Evolutionary conservation across 768 basidiomycete genomes (phyloP), one percentile per base, ranked within the genome.

Genomic region (Lentinula boryana): DNA sequence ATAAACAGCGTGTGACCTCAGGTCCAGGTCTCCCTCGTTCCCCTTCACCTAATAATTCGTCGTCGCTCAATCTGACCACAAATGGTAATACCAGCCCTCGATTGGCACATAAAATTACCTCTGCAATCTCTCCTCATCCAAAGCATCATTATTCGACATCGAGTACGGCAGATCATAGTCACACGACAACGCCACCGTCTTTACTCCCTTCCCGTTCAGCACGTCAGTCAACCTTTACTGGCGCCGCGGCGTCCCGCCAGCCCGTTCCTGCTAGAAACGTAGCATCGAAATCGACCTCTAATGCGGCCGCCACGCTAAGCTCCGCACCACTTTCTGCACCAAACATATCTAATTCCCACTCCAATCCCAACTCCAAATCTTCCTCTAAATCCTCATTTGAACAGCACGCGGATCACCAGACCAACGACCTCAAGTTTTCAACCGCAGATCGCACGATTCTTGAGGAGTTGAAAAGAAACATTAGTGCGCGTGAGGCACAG

Each of bases 371-470:
- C 23, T 63, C 38, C 43, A 61, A 38, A n/a, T 54, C 35, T 21
- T 40, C 53, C 33, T 52, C 51, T 13, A 54, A 54, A 40, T 54
- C 53, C 36, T 54, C 53, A 36, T 18, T 54, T 10, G 53, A 54
- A 38, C 46, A 48, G 3, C 46, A 48, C n/a, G 21, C 21, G 7
- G 46, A 48, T 48, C 46, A 48, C 7, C 18, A 23, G 46, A 48
- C 46, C 12, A 63, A 62, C 5, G 65, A 72, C 61, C 68, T 67
- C 52, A 78, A 79, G 60, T 84, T 86, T 68, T 84, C 84, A 2
- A 85, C 85, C 0, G 79, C 82, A 10, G 86, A 87, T 69, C 79
- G 85, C 21, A 79, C 82, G 5, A 86, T 86, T 52, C 72, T 86
- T 3, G 74, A 81, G 62, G 84, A 86, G 65, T 74, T 86, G 40